Base-by-base conservation (phyloP, 768 basidiomycete genomes). In the Termitomyces eurrhizus region DNA sequence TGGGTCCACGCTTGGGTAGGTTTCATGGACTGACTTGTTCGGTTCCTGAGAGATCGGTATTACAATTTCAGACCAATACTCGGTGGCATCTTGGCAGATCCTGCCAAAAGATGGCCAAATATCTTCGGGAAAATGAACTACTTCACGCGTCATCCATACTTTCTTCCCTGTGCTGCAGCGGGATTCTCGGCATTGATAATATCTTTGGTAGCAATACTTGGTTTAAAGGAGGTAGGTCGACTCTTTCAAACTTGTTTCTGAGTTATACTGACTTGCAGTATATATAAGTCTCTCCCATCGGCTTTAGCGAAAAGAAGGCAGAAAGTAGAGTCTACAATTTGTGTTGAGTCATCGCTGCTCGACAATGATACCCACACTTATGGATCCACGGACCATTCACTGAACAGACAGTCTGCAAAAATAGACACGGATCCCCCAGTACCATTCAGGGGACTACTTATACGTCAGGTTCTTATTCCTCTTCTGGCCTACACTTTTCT, bases 61-160 rank as follows among this genome's bases (percentile, higher is more conserved):
- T 4, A 54, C 18, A 9, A 55, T 33, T 33, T 33, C 42, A 89
- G 89, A 1, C 89, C 89, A 16, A 74, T 84, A 29, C 72, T 90
- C 3, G 89, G 89, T 37, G 90, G 90, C 26, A 62, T 80, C 8
- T 70, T 92, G 4, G 81, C 87, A 6, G 80, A 80, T 44, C 85
- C 90, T 0, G 82, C 78, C 12, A 78, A 80, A 42, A 80, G 78
- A 36, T 90, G 88, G 75, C 88, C 88, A 6, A 63, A 73, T 33
- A 66, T 79, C 1, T 83, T 90, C 58, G 87, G 87, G 12, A 67
- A 74, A 33, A 63, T 77, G 24, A 39, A 61, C 0, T 70, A 77
- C 48, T 67, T 81, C 45, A 66, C 66, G 3, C 53, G 65, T 1
- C 69, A 81, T 60, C 78, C 79, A 0, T 83, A 83, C 62, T 77